These are phyloP conservation scores for Beauveria scarabaeidicola DNA, from an alignment of 2,329 filamentous ascomycete species.

Conservation along the genomic window DNA sequence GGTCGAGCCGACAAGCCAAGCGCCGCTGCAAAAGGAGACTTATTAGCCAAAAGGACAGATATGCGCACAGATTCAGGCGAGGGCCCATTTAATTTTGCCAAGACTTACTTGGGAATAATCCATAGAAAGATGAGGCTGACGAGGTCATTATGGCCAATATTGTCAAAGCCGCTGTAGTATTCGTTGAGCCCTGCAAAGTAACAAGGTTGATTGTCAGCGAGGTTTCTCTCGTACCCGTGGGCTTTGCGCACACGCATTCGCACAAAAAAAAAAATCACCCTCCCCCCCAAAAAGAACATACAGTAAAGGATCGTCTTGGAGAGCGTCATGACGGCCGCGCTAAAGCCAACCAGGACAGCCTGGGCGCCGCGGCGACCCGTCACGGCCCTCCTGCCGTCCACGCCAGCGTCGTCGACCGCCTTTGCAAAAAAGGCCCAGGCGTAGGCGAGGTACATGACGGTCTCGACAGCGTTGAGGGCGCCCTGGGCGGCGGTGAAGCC, in stretches of 20 bases:
- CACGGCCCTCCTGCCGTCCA: conserved; percentile 23
- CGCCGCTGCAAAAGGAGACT: conserved; percentile 31
- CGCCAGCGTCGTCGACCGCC: conserved; percentile 16
- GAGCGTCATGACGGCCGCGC: conserved; percentile 49
- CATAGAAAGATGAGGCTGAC: conserved; percentile 41
- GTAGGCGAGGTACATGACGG: conserved; percentile 54
- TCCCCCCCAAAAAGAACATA: conserved; percentile 25
- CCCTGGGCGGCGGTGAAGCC: conserved; percentile 76
- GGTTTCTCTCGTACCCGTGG: too few species aligned
- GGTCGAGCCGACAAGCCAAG: conserved; percentile 45
- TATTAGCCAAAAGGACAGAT: background rate
- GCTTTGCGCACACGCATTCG: too few species aligned
- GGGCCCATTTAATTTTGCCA: too few species aligned
- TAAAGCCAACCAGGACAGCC: conserved; percentile 41
- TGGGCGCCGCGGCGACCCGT: conserved; percentile 34
- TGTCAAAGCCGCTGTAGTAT: conserved; percentile 45
- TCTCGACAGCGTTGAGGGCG: conserved; percentile 60
- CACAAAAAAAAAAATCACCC: background rate
- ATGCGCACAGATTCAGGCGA: background rate
- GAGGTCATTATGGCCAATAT: conserved; percentile 47
- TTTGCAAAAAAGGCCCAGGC: conserved; percentile 27
- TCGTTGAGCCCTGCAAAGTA: conserved; percentile 43
- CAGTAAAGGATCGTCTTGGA: conserved; percentile 56
- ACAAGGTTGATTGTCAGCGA: background rate
- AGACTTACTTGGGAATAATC: conserved; percentile 50